Conservation (phyloP, 352 stramenopile species). For the Phytophthora aleatoria region DNA sequence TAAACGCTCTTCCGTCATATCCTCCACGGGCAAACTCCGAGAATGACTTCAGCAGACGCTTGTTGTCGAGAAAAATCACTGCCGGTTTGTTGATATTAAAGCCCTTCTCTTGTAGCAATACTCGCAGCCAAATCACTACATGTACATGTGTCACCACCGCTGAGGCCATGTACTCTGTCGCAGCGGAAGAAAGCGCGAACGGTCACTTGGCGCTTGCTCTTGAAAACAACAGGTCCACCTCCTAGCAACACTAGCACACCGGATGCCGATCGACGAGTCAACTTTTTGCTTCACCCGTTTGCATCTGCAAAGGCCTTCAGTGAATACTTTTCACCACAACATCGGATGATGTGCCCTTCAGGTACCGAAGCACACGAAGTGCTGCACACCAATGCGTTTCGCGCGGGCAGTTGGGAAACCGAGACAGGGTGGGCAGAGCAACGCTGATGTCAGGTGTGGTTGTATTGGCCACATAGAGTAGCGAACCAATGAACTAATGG, state of each 20-base stretch:
- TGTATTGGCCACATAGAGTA: not conserved
- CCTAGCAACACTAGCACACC: conserved; percentile 3
- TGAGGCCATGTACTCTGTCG: conserved; percentile 13
- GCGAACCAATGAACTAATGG: not conserved
- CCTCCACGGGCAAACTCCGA: not conserved
- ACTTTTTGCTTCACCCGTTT: not conserved
- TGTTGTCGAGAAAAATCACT: too few species aligned
- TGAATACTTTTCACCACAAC: not conserved
- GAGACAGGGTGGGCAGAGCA: not conserved
- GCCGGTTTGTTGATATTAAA: too few species aligned
- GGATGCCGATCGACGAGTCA: conserved; percentile 9
- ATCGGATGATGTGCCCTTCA: not conserved
- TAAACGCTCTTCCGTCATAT: not conserved
- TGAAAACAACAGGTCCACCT: conserved; percentile 1
- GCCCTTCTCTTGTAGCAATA: too few species aligned
- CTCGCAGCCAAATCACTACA: too few species aligned
- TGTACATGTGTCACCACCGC: not conserved
- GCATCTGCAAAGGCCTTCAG: not conserved
- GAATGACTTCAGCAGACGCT: not conserved
- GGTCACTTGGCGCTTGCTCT: conserved; percentile 6
- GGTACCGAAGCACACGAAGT: not conserved
- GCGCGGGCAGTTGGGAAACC: not conserved
- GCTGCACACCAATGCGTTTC: conserved; percentile 1
- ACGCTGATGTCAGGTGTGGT: not conserved
- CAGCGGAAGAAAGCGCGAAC: conserved; percentile 3